Conservation (phyloP, 257 asterid genomes). For the Penstemon davidsonii region DNA sequence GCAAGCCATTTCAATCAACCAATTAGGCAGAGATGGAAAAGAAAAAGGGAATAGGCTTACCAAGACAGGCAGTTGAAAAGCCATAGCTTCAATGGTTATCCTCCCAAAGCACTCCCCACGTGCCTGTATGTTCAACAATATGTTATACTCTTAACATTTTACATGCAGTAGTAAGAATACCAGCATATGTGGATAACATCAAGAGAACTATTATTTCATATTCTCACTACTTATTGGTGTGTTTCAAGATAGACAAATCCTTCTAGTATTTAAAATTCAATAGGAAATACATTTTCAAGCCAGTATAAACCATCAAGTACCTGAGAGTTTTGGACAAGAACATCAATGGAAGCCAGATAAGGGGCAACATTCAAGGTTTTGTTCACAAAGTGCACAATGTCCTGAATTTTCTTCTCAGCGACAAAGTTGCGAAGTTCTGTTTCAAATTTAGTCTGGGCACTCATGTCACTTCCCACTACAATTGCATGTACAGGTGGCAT, state of each 20-base stretch:
- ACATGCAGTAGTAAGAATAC: not conserved
- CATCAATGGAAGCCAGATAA: constrained; percentile 82
- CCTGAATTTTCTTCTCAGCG: constrained; percentile 61
- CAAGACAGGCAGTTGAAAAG: constrained; percentile 93
- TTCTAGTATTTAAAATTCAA: too few species aligned
- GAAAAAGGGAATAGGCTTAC: constrained; percentile 42
- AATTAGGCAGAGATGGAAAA: not conserved
- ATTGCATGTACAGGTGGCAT: constrained; percentile 75
- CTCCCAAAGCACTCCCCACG: constrained; percentile 99
- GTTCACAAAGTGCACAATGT: constrained; percentile 78
- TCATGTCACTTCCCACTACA: constrained; percentile 89
- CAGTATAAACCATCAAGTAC: constrained; percentile 32
- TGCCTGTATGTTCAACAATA: constrained; percentile 47
- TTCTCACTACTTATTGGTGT: not conserved
- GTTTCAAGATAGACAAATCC: too few species aligned
- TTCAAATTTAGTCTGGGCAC: constrained; percentile 81
- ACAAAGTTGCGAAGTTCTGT: constrained; percentile 77
- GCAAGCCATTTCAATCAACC: too few species aligned
- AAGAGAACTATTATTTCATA: not conserved
- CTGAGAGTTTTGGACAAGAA: constrained; percentile 98
- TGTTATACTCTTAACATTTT: constrained; percentile 20
- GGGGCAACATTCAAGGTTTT: constrained; percentile 91
- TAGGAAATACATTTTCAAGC: too few species aligned
- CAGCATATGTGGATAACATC: constrained; percentile 6
- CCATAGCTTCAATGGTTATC: constrained; percentile 99